These are phyloP conservation scores for Salvia sclarea DNA, from an alignment of 305 asterid species.

Conservation along the genomic window DNA sequence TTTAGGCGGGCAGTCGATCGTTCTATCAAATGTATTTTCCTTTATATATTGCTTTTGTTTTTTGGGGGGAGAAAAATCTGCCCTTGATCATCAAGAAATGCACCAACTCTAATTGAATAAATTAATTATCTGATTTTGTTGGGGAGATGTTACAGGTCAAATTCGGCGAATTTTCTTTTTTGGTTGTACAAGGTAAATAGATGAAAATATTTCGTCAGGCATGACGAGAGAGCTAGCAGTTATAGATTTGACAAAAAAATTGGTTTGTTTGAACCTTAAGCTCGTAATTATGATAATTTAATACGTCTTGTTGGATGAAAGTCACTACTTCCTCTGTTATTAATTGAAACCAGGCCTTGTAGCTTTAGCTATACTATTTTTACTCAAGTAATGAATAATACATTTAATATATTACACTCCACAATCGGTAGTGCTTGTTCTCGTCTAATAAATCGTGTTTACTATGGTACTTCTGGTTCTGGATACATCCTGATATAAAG, in stretches of 20 bases:
- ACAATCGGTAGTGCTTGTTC: no score
- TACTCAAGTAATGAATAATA: no score
- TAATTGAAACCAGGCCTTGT: background rate
- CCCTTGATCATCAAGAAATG: background rate
- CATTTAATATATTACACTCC: no score
- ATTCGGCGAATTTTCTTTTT: background rate
- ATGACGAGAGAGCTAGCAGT: background rate
- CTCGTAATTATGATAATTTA: background rate
- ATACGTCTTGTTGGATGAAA: no score
- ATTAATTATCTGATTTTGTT: background rate
- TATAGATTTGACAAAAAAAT: background rate
- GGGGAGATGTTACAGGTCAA: background rate
- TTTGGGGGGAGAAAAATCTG: background rate
- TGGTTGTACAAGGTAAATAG: background rate
- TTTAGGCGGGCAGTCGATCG: background rate
- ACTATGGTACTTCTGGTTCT: slow-evolving; percentile 2
- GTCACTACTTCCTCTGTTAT: no score
- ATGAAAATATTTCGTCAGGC: background rate
- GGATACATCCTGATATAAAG: slow-evolving; percentile 3
- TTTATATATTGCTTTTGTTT: background rate
- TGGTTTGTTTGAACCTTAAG: background rate
- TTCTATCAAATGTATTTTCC: background rate
- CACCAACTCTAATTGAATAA: background rate
- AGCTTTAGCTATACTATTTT: background rate
- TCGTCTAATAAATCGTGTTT: background rate